phyloP scores from a whole-genome alignment of 306 rosid species.

The Cicer bijugum region DNA sequence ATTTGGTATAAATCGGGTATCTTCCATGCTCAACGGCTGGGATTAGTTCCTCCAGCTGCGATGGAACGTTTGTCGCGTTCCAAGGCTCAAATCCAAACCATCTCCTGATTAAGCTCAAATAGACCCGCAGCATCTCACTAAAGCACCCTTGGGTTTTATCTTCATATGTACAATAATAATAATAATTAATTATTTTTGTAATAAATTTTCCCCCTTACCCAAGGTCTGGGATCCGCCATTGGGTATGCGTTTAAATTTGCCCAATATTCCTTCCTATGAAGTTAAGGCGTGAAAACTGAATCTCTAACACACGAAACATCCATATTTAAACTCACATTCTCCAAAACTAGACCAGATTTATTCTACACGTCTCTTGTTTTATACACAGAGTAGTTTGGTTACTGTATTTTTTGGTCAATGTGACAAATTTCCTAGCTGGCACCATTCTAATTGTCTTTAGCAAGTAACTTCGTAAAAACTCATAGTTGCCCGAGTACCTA shows the following conservation, averaged over 20 bases:
- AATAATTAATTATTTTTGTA: background rate
- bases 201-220: background rate
- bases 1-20: background rate
- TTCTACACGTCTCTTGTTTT: conserved; percentile 14
- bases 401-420: conserved; percentile 21
- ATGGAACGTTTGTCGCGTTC: background rate
- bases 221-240: background rate
- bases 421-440: conserved; percentile 18
- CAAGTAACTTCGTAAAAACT: conserved; percentile 5
- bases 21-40: background rate
- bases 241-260: background rate
- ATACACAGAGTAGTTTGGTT: conserved; percentile 12
- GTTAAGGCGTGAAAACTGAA: conserved; percentile 35
- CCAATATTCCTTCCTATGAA: conserved; percentile 16
- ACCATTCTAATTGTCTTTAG: conserved; percentile 30
- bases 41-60: background rate
- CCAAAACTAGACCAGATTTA: conserved; percentile 29
- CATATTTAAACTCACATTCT: conserved; percentile 15
- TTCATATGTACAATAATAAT: background rate
- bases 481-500: background rate
- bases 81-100: background rate
- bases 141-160: background rate
- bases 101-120: background rate
- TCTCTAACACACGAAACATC: conserved; percentile 7
- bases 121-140: background rate